phyloP scores from a whole-genome alignment of 225 moss, liverwort and hornwort species.

The Neckera pumila region DNA sequence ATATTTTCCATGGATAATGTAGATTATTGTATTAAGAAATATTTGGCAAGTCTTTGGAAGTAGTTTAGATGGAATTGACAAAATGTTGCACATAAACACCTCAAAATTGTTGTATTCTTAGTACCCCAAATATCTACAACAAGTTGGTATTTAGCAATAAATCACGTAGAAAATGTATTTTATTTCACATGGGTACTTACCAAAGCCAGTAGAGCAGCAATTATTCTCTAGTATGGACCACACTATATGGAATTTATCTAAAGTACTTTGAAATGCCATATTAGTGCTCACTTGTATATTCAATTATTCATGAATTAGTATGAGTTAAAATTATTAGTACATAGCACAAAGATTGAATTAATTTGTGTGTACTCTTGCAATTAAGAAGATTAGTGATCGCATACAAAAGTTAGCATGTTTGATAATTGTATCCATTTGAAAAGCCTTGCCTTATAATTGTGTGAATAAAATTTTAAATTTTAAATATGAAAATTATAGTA shows the following conservation, averaged over 20 bases:
- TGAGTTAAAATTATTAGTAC: background rate
- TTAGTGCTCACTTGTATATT: background rate
- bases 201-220: background rate
- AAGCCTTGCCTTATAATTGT: background rate
- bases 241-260: background rate
- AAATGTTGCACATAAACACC: background rate
- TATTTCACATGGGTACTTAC: background rate
- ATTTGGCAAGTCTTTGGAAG: background rate
- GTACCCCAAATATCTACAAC: fast-evolving
- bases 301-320: background rate
- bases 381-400: background rate
- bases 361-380: background rate
- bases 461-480: background rate
- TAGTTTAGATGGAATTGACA: background rate
- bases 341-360: background rate
- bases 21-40: background rate
- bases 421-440: background rate
- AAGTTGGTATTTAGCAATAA: background rate
- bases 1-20: background rate
- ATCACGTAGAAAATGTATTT: background rate
- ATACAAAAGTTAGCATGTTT: background rate
- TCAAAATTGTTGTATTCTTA: background rate
- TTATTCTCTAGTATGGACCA: background rate
- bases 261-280: background rate
- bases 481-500: background rate